A percentile compares a stretch with the other conserved stretches of the same genome.
These are phyloP conservation scores for Boletus sensibilis DNA, from an alignment of 768 basidiomycete species.

Conservation along the genomic window DNA sequence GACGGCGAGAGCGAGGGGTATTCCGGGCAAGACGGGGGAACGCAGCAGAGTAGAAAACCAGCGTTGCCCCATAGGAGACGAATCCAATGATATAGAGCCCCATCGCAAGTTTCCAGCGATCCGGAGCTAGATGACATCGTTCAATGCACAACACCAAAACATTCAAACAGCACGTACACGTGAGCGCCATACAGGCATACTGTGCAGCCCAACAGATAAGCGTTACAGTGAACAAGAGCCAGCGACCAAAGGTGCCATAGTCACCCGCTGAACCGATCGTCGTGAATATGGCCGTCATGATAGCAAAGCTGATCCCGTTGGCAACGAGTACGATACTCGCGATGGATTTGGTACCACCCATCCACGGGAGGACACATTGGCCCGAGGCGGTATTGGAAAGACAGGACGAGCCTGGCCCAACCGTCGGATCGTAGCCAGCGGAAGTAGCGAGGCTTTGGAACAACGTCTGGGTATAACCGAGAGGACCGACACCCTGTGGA, in stretches of 20 bases:
- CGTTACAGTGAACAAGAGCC: constrained; percentile 71
- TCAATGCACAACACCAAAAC: not conserved
- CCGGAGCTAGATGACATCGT: constrained; percentile 44
- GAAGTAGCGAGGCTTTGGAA: constrained; percentile 71
- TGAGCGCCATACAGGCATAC: constrained; percentile 73
- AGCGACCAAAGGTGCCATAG: constrained; percentile 60
- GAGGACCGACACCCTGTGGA: constrained; percentile 63
- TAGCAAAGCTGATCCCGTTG: constrained; percentile 73
- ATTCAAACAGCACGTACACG: constrained; percentile 42
- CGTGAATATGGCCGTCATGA: constrained; percentile 82
- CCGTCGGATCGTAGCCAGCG: constrained; percentile 72
- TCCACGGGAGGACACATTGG: constrained; percentile 79
- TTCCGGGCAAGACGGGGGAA: constrained; percentile 84
- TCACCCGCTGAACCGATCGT: constrained; percentile 55
- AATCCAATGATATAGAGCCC: constrained; percentile 77
- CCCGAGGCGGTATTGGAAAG: constrained; percentile 55
- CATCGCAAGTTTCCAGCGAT: constrained; percentile 76
- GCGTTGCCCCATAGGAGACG: constrained; percentile 74
- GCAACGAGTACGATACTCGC: constrained; percentile 75
- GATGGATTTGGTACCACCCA: constrained; percentile 66
- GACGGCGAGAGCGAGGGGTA: constrained; percentile 56
- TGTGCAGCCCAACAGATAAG: constrained; percentile 79
- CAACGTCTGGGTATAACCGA: constrained; percentile 65
- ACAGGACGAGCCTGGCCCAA: constrained; percentile 72
- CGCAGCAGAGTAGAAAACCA: constrained; percentile 76